A percentile compares a stretch with the other conserved stretches of the same genome.
Conservation (phyloP, 78 protist species). For the Dictyostelium citrinum region DNA sequence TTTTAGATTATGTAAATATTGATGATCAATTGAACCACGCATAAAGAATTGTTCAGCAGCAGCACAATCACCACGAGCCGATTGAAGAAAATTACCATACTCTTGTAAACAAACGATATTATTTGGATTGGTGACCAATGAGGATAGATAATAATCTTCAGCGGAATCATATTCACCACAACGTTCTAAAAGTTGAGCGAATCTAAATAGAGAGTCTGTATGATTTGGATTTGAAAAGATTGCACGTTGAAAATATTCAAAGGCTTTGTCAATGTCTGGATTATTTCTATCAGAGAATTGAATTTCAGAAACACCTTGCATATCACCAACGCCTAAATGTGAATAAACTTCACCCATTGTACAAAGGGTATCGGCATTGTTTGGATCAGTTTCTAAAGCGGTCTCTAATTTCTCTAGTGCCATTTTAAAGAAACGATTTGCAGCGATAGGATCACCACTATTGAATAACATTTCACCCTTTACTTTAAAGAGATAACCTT, state of each 20-base stretch:
- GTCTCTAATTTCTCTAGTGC: slow-evolving; percentile 66
- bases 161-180: slow-evolving; percentile 59
- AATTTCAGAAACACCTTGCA: slow-evolving; percentile 37
- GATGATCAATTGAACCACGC: slow-evolving; percentile 59
- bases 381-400: slow-evolving; percentile 82
- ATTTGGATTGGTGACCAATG: slow-evolving; percentile 71
- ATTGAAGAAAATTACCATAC: slow-evolving; percentile 60
- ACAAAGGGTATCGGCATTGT: slow-evolving; percentile 59
- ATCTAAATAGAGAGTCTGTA: slow-evolving; percentile 61
- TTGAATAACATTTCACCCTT: slow-evolving; percentile 70
- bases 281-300: slow-evolving; percentile 17
- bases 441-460: slow-evolving; percentile 71
- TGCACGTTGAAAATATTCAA: slow-evolving; percentile 57
- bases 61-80: background rate
- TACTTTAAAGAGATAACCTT: slow-evolving; percentile 74
- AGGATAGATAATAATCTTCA: slow-evolving; percentile 61
- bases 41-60: slow-evolving; percentile 45
- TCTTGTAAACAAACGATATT: slow-evolving; percentile 74
- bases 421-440: slow-evolving; percentile 69
- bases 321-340: slow-evolving; percentile 47
- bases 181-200: slow-evolving; percentile 79
- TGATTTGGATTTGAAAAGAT: slow-evolving; percentile 66
- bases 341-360: slow-evolving; percentile 68
- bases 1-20: background rate
- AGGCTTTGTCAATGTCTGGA: slow-evolving; percentile 58